Conservation (phyloP, 805 yeast genomes). For the Ogataea populi-albae region DNA sequence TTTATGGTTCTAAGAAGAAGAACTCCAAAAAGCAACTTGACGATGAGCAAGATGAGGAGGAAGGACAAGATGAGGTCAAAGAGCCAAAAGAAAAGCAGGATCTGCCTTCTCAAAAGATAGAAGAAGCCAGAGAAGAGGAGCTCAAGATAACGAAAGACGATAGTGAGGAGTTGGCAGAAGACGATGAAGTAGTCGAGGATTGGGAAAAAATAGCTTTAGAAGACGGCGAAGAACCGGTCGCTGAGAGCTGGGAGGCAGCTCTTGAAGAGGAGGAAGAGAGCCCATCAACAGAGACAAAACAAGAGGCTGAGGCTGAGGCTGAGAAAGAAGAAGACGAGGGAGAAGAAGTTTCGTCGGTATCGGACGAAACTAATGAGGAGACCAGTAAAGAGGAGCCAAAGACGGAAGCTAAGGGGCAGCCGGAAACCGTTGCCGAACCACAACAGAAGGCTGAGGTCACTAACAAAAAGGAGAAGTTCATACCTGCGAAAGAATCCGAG, state of each 20-base stretch:
- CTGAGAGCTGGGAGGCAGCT: conserved; percentile 52
- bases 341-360: conserved; percentile 27
- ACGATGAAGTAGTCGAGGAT: conserved; percentile 72
- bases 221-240: conserved; percentile 47
- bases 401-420: no score
- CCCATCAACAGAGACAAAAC: conserved; percentile 18
- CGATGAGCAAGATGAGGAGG: conserved; percentile 30
- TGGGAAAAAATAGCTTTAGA: conserved; percentile 76
- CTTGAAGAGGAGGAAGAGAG: conserved; percentile 31
- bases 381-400: no score
- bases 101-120: conserved; percentile 49
- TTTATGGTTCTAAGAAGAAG: conserved; percentile 72
- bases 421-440: no score
- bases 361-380: conserved; percentile 24
- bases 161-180: conserved; percentile 39
- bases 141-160: conserved; percentile 43
- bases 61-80: conserved; percentile 28
- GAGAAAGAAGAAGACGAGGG: conserved; percentile 31
- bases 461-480: conserved; percentile 17
- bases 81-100: conserved; percentile 44
- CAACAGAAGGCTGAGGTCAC: conserved; percentile 19
- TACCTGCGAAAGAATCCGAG: conserved; percentile 19
- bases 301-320: conserved; percentile 30
- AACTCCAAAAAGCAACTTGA: conserved; percentile 33
- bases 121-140: conserved; percentile 20